Conservation (phyloP, 192 early-diverging fungal species). For the Umbelopsis sp. region DNA sequence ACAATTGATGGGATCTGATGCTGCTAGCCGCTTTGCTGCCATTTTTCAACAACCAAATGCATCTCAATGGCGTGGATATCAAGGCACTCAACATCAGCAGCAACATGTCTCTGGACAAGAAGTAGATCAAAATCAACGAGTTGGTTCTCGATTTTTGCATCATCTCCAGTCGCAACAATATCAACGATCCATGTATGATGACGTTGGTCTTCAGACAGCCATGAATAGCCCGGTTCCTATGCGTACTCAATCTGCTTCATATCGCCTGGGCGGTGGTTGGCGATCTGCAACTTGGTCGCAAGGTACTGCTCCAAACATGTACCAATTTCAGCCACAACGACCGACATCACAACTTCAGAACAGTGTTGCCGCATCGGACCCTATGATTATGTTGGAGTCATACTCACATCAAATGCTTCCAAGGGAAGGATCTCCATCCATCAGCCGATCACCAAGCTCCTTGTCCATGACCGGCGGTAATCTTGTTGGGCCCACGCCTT, state of each 20-base stretch:
- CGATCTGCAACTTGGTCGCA: conserved; percentile 1
- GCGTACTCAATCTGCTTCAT: conserved; percentile 12
- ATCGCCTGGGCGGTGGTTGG: not conserved
- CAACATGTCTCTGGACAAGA: not conserved
- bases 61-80: conserved; percentile 13
- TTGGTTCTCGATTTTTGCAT: not conserved
- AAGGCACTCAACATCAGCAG: not conserved
- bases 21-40: conserved; percentile 11
- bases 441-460: not conserved
- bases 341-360: conserved; percentile 8
- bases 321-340: not conserved
- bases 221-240: conserved; percentile 15
- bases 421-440: not conserved
- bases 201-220: not conserved
- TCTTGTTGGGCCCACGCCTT: not conserved
- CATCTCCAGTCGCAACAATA: conserved; percentile 8
- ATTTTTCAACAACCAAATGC: conserved; percentile 14
- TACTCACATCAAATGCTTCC: conserved; percentile 10
- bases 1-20: not conserved
- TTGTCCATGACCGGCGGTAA: not conserved
- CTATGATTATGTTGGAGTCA: conserved; percentile 3
- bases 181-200: conserved; percentile 7
- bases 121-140: not conserved
- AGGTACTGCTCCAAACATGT: conserved; percentile 1
- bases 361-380: conserved; percentile 9